Percentiles rank a stretch among this genome's conserved stretches.
Conservation (phyloP, 2,329 filamentous ascomycete species). For the Xylariaceae sp. region DNA sequence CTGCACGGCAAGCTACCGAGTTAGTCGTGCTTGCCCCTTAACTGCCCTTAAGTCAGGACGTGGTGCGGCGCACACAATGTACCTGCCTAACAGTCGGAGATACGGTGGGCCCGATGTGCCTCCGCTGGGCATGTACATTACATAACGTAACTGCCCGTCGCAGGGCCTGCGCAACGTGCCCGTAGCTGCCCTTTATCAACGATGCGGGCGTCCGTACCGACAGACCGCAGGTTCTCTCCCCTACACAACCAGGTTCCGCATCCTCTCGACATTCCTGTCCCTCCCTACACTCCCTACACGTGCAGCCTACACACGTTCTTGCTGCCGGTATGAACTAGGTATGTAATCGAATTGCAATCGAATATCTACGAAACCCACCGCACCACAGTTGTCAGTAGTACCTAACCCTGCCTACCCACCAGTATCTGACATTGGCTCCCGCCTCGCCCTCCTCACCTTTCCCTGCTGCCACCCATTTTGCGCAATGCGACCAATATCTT, state of each 20-base stretch:
- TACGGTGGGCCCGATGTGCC: too few species aligned
- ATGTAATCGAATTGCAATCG: too few species aligned
- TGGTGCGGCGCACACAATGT: too few species aligned
- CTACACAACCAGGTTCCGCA: conserved; percentile 20
- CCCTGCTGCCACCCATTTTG: conserved; percentile 1
- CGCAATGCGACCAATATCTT: conserved; percentile 2
- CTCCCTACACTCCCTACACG: neutral
- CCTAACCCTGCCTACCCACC: neutral
- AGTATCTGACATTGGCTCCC: neutral
- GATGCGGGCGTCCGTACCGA: conserved; percentile 3
- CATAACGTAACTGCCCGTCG: neutral
- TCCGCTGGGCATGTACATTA: neutral
- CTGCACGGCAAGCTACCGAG: neutral
- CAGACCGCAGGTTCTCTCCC: conserved; percentile 16
- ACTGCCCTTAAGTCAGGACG: too few species aligned
- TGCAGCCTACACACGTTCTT: neutral
- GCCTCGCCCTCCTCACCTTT: neutral
- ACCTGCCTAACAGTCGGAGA: too few species aligned
- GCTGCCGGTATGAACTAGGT: neutral
- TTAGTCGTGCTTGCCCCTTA: too few species aligned
- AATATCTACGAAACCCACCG: too few species aligned
- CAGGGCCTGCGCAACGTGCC: too few species aligned
- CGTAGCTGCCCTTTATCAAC: neutral
- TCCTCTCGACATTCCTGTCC: conserved; percentile 22
- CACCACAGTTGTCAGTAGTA: too few species aligned